Conservation (phyloP, 2,329 filamentous ascomycete genomes). For the Exophiala spinifera region DNA sequence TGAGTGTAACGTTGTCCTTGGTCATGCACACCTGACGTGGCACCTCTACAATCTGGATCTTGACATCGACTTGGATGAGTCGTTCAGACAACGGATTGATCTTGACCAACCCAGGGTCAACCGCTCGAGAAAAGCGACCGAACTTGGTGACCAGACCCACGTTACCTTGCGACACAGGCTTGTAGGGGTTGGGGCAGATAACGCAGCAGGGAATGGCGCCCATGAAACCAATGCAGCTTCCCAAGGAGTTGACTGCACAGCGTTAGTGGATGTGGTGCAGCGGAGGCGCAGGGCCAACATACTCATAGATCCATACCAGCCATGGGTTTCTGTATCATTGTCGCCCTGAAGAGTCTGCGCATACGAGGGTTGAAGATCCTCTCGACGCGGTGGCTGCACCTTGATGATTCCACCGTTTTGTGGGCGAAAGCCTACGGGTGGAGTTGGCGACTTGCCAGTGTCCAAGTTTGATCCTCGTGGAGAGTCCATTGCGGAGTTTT, state of each 20-base stretch:
- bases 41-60: conserved; percentile 97
- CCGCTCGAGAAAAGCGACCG: conserved; percentile 86
- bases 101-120: conserved; percentile 94
- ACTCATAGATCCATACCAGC: conserved; percentile 91
- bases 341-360: conserved; percentile 63
- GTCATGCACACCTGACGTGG: conserved; percentile 98
- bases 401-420: conserved; percentile 54
- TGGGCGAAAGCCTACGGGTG: conserved; percentile 46
- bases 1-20: conserved; percentile 95
- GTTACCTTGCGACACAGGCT: conserved; percentile 85
- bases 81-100: conserved; percentile 93
- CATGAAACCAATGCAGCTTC: conserved; percentile 68
- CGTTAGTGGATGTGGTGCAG: conserved; percentile 9
- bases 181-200: conserved; percentile 92
- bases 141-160: conserved; percentile 96
- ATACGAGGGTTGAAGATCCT: conserved; percentile 82
- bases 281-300: conserved; percentile 38
- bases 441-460: conserved; percentile 37
- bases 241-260: conserved; percentile 65
- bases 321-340: conserved; percentile 67
- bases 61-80: conserved; percentile 91
- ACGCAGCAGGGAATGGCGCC: conserved; percentile 91
- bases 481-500: conserved; percentile 26
- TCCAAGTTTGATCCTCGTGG: conserved; percentile 18
- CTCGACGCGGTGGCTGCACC: conserved; percentile 75